A percentile compares a stretch with the other conserved stretches of the same genome.
Evolutionary conservation across 2,329 filamentous ascomycete species (phyloP).

Genomic region (Ophiocordyceps polyrhachis-furcata): DNA sequence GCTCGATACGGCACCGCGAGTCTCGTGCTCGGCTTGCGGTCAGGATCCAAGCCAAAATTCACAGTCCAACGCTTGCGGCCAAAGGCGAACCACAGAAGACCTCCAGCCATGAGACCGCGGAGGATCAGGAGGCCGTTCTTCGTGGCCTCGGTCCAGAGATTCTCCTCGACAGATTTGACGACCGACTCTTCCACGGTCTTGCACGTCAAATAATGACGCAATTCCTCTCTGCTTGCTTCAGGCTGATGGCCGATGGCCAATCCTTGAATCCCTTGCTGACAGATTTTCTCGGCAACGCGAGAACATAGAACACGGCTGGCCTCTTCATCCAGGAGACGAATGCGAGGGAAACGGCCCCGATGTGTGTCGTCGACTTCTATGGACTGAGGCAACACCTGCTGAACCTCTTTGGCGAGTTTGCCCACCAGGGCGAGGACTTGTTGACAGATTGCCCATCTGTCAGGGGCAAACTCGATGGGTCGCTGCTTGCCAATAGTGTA

Average conservation of each 20-base stretch:
- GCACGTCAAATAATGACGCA: not conserved
- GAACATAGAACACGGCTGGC: not conserved
- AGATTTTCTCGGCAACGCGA: not conserved
- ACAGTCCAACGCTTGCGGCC: constrained; percentile 40
- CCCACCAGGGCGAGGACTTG: constrained; percentile 26
- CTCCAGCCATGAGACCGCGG: constrained; percentile 32
- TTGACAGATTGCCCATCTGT: constrained; percentile 37
- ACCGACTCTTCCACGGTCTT: not conserved
- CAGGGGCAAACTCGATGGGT: constrained; percentile 28
- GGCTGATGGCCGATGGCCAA: not conserved
- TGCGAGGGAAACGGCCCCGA: constrained; percentile 22
- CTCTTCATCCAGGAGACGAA: constrained; percentile 11
- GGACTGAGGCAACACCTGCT: constrained; percentile 12
- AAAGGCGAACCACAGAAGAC: constrained; percentile 32
- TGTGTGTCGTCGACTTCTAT: constrained; percentile 19
- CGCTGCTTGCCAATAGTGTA: constrained; percentile 38
- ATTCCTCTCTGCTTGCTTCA: not conserved
- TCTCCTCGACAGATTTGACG: not conserved
- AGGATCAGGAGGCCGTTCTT: constrained; percentile 22
- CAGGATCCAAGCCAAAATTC: constrained; percentile 32
- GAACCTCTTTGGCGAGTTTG: constrained; percentile 11
- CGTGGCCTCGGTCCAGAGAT: constrained; percentile 12
- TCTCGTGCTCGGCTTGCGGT: constrained; percentile 15
- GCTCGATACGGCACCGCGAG: constrained; percentile 39
- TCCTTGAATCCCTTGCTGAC: not conserved